Conservation (phyloP, 1,284 basidiomycete species). For the Naganishia liquefaciens region DNA sequence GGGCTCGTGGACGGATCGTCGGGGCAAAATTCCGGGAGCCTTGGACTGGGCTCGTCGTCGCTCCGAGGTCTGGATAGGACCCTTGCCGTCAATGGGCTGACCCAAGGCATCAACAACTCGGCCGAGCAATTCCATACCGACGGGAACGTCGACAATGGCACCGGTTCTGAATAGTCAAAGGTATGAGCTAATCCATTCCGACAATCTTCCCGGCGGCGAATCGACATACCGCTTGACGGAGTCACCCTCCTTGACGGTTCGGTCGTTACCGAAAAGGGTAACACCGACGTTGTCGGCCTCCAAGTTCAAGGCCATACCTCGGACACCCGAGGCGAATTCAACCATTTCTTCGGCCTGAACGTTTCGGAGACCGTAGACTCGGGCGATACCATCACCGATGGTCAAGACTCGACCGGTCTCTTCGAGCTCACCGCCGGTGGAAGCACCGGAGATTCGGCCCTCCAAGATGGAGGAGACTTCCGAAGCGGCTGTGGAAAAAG, state of each 20-base stretch:
- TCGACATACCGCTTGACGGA: slow-evolving; percentile 81
- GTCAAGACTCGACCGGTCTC: slow-evolving; percentile 98
- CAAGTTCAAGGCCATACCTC: slow-evolving; percentile 99
- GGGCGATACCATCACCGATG: slow-evolving; percentile 99
- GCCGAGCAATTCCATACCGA: slow-evolving; percentile 91
- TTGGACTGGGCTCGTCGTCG: slow-evolving; percentile 96
- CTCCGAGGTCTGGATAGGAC: slow-evolving; percentile 88
- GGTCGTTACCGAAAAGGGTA: slow-evolving; percentile 99
- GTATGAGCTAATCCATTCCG: neutral
- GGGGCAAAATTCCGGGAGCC: slow-evolving; percentile 97
- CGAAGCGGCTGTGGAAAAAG: slow-evolving; percentile 72
- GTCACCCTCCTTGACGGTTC: slow-evolving; percentile 99
- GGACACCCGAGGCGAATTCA: slow-evolving; percentile 99
- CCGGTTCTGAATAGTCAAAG: slow-evolving; percentile 62
- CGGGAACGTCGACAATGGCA: slow-evolving; percentile 98
- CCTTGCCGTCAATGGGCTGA: slow-evolving; percentile 99
- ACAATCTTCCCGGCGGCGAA: neutral
- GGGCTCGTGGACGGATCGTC: slow-evolving; percentile 99
- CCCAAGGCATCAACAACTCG: slow-evolving; percentile 99
- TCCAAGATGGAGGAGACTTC: slow-evolving; percentile 99
- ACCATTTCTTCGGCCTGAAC: slow-evolving; percentile 99
- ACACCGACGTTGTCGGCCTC: slow-evolving; percentile 99
- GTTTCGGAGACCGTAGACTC: slow-evolving; percentile 82
- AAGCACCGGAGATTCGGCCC: slow-evolving; percentile 91
- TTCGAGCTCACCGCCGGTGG: slow-evolving; percentile 89